These are phyloP conservation scores for Penicillium sp. DNA, from an alignment of 2,329 filamentous ascomycete species.

Conservation along the genomic window DNA sequence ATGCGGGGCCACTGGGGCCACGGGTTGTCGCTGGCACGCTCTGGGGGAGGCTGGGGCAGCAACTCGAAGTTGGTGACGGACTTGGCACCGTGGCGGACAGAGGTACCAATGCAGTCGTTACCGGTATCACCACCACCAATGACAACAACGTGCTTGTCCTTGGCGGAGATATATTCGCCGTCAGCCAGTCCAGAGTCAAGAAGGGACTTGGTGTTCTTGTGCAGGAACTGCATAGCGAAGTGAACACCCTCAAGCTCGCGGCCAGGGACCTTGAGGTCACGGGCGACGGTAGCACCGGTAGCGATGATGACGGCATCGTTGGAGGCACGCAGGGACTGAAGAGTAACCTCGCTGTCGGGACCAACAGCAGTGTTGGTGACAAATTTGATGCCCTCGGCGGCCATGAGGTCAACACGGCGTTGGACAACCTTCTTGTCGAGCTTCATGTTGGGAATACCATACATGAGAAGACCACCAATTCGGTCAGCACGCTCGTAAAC, in stretches of 20 bases:
- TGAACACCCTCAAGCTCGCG: constrained; percentile 89
- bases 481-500: constrained; percentile 93
- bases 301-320: constrained; percentile 88
- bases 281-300: constrained; percentile 89
- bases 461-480: constrained; percentile 91
- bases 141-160: constrained; percentile 93
- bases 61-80: constrained; percentile 97
- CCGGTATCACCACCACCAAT: constrained; percentile 98
- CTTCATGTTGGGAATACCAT: constrained; percentile 99
- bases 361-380: constrained; percentile 78
- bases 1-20: constrained; percentile 99
- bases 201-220: constrained; percentile 96
- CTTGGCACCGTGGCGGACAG: constrained; percentile 91
- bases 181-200: constrained; percentile 88
- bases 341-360: constrained; percentile 67
- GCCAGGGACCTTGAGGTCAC: constrained; percentile 87
- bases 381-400: constrained; percentile 81
- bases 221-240: constrained; percentile 96
- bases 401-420: constrained; percentile 93
- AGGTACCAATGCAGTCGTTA: constrained; percentile 97
- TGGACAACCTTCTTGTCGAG: constrained; percentile 97
- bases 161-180: constrained; percentile 86
- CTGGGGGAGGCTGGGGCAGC: constrained; percentile 84
- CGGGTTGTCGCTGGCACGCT: constrained; percentile 91
- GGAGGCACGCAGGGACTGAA: constrained; percentile 71